Evolutionary conservation across 2,329 filamentous ascomycete species (phyloP), one percentile per base, ranked within the genome.

Genomic region (Chaetomium sp.): DNA sequence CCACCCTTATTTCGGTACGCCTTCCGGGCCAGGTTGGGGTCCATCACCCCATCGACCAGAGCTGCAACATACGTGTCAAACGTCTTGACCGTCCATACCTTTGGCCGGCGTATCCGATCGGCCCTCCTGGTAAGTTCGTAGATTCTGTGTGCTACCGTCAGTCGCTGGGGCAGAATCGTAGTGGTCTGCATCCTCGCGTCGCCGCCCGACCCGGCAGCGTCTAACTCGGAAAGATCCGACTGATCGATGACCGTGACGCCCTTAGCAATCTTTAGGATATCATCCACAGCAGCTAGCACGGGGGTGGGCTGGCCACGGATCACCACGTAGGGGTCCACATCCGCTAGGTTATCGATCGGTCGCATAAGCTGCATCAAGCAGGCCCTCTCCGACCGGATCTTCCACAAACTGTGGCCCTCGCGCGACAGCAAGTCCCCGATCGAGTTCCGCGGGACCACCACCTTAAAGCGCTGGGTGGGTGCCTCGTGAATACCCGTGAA

Each of bases 21-120:
- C 2, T 62, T 62, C 4, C 67, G 62, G 7, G 67, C 68, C 1
- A 71, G 59, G 12, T 71, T 65, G 0, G 68, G 55, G 6, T 67
- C 64, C 37, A 76, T 61, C 6, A 67, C 69, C 1, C 72, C 70
- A 48, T 70, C 71, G 7, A 69, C 69, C n/a, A 80, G 65, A 0
- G 66, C 66, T 0, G 67, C 65, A 19, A 80, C 68, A 59, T 79
- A 79, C 2, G 64, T 57, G 48, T 74, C 66, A 12, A 80, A 72
- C 1, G 70, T 67, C 40, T 70, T 62, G 47, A 64, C 66, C 3
- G 74, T 76, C 77, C 77, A 79, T 1, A 55, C 45, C 1, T 54
- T 41, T 0, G 76, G 76, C 34, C 63, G 66, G 0, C 71, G 68
- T 7, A 76, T 71, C 43, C 72, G 62, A 54, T 76, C 69, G 34